Evolutionary conservation across 345 rosid species (phyloP), one percentile per base, ranked within the genome.

Genomic region (Syzygium jambos): DNA sequence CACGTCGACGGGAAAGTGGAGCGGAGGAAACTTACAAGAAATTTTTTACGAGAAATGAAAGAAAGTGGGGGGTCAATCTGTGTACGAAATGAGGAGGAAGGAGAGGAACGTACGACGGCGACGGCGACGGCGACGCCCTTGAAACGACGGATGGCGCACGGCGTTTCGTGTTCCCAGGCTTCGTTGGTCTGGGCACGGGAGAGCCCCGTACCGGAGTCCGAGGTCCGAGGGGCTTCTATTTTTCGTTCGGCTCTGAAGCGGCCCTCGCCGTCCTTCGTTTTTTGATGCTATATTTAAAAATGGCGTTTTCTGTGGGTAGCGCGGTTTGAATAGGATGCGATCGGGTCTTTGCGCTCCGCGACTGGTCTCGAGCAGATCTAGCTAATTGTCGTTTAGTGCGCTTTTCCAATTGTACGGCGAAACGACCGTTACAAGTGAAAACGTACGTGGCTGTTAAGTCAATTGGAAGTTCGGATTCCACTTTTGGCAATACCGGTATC

Each of bases 321-420:
- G 7, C 14, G 10, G 34, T 11, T 12, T 12, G 7, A 34, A 34
- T 0, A 19, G 46, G 22, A 65, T 30, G 1, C 46, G 2, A 34
- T 73, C 4, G 13, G 5, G 27, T 19, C 49, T n/a, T n/a, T 5
- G 23, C 5, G 5, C 4, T 38, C 4, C 2, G 0, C 5, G 38
- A 38, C 15, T 19, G 23, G 7, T 22, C 1, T 11, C 46, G 1
- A 73, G 82, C 4, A 6, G 38, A 73, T 10, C 27, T 73, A 17
- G 19, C 3, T 38, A 5, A 21, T 5, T 5, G 6, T 5, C 27
- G 4, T 73, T 73, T 19, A 0, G 7, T 6, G 7, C 2, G 27
- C 25, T 38, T 73, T 73, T 38, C 10, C 27, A 10, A 10, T 38
- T 30, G 23, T 30, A 2, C 6, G 11, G 9, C 16, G 43, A 8